These are phyloP conservation scores for Tubosaeta sp. DNA, from an alignment of 768 basidiomycete genomes.

Conservation along the genomic window DNA sequence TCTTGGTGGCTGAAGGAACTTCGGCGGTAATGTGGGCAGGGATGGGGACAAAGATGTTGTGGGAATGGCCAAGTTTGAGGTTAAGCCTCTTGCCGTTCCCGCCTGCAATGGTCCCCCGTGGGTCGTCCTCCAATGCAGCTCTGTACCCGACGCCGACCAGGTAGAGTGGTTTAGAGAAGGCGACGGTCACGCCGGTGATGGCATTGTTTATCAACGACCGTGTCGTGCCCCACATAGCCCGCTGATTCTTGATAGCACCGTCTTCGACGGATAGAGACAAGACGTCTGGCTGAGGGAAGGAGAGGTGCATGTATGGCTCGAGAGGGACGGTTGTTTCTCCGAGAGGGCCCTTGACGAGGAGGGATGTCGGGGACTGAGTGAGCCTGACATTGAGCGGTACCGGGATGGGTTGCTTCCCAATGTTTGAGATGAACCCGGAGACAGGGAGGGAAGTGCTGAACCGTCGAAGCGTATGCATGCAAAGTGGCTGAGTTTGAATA, in stretches of 20 bases:
- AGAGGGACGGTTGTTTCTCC: conserved; percentile 48
- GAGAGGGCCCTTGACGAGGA: conserved; percentile 57
- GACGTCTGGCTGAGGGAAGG: conserved; percentile 30
- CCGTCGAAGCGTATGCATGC: conserved; percentile 26
- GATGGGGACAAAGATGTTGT: conserved; percentile 78
- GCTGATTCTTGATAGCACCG: conserved; percentile 67
- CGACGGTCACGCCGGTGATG: conserved; percentile 83
- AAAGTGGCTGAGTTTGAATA: conserved; percentile 7
- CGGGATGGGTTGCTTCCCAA: conserved; percentile 56
- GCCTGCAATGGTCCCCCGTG: conserved; percentile 53
- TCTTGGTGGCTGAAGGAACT: conserved; percentile 80
- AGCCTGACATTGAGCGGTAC: conserved; percentile 48
- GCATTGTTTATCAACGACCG: conserved; percentile 89
- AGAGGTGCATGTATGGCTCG: conserved; percentile 42
- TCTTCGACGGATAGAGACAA: conserved; percentile 48
- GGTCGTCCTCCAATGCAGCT: conserved; percentile 79
- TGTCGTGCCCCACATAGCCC: conserved; percentile 94
- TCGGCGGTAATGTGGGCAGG: conserved; percentile 78
- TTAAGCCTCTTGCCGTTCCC: conserved; percentile 67
- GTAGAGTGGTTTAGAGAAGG: conserved; percentile 77
- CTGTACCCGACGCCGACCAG: conserved; percentile 96
- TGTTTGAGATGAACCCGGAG: conserved; percentile 51
- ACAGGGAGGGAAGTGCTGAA: conserved; percentile 51
- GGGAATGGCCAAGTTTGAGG: conserved; percentile 92
- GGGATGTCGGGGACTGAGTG: conserved; percentile 29